Base-by-base conservation (phyloP, 306 rosid species). In the Prunus mira region DNA sequence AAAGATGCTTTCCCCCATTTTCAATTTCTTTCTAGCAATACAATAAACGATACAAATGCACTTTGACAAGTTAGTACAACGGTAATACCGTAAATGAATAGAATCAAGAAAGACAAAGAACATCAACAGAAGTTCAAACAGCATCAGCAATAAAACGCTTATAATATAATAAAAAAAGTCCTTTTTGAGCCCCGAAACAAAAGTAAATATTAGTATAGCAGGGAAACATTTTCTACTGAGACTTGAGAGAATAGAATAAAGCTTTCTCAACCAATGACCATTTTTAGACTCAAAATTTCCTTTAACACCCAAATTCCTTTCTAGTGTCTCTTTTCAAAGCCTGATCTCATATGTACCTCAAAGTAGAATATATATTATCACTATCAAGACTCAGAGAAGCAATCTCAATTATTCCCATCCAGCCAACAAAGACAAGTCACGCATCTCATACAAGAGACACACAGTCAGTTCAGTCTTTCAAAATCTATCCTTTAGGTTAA, bases 11-110 rank as follows among this genome's bases (percentile, higher is more conserved):
- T 76, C 91, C 89, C 62, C 76, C 85, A 41, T 56, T 82, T 80
- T 92, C 96, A 78, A 90, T 88, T 85, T 72, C 28, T 84, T 67
- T 95, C 98, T 95, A 86, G 78, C 72, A 85, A 82, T 62, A 67
- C 64, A 45, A 60, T 57, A 43, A 60, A 80, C 54, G 9, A 82
- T 17, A 28, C 41, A 67, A 62, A 61, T 47, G 51, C 61, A 69
- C 45, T 78, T 71, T 76, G 9, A 76, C 73, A 62, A 43, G 68
- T 85, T 75, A 82, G 75, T 56, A 46, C 55, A 74, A 32, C 2
- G 58, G 66, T n/a, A 71, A 34, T 24, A 67, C 69, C 30, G n/a
- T 68, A 79, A 51, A 78, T 41, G 49, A 65, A 78, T 76, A 32
- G 55, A 47, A 20, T 1, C 0, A 50, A 51, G 43, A 54, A 75